Base-by-base conservation (phyloP, 2,329 filamentous ascomycete genomes). In the Aspergillus latus region DNA sequence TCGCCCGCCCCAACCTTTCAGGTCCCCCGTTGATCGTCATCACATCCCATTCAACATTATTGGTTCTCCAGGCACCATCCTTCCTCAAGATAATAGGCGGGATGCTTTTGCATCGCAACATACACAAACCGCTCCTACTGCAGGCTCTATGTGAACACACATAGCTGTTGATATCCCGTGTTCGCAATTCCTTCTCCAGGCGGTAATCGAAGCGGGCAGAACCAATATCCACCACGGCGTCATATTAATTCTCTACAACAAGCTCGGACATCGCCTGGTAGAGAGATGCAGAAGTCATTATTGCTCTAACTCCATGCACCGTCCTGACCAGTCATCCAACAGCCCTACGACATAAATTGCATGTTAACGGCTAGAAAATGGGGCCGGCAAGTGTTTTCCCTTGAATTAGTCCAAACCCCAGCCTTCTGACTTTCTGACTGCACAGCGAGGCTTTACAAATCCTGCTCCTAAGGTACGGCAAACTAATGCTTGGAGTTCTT, bases 361-460 rank as follows among this genome's bases (percentile, higher is more conserved):
- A 29, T 45, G 42, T n/a, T 46, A 34, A 37, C 28, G 45, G 5
- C 5, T 39, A 32, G 57, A 36, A 21, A 47, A 73, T 72, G 68
- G 62, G 68, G 66, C 74, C 74, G 70, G 67, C 69, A 70, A 62
- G 61, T 60, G 48, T 51, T 29, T 15, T 29, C 37, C 42, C 11
- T 39, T 3, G 3, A 28, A 13, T 13, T 21, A 21, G 15, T 21
- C 16, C 16, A 11, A 21, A 36, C 15, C 16, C 16, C 30, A 26
- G 16, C 16, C n/a, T 15, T 53, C 43, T 44, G 26, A 46, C 43
- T 11, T n/a, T 30, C 30, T 16, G 11, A 26, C n/a, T 15, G 36
- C 37, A 29, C 45, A 82, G 76, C 76, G 78, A 62, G 75, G 74
- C 28, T 74, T 76, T 61, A 82, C 75, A 34, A 77, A 80, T 55